phyloP scores from a whole-genome alignment of 768 basidiomycete genomes.

The Exsudoporus frostii region DNA sequence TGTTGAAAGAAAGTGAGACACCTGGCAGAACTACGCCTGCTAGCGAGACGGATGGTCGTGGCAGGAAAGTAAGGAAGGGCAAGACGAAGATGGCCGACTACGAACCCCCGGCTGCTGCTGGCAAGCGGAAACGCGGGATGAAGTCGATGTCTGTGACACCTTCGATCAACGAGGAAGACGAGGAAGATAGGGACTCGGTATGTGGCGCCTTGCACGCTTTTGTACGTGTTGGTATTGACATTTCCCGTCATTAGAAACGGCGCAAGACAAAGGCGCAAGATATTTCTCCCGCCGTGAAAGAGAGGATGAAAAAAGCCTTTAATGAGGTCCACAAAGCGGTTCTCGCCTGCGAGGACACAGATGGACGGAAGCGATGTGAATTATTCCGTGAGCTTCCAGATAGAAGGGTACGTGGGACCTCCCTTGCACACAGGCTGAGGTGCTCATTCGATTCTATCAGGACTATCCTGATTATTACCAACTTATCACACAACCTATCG shows the following conservation, averaged over 20 bases:
- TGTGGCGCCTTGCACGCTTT: slow-evolving; percentile 22
- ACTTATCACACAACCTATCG: slow-evolving; percentile 84
- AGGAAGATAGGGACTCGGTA: slow-evolving; percentile 73
- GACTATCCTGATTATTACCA: slow-evolving; percentile 93
- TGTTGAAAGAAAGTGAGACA: slow-evolving; percentile 54
- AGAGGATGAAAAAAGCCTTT: slow-evolving; percentile 83
- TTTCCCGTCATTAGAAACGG: slow-evolving; percentile 59
- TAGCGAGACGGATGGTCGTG: slow-evolving; percentile 55
- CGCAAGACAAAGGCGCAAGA: slow-evolving; percentile 72
- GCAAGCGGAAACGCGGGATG: slow-evolving; percentile 72
- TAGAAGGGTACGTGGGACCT: slow-evolving; percentile 49
- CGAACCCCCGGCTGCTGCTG: slow-evolving; percentile 39
- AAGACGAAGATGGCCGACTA: slow-evolving; percentile 59
- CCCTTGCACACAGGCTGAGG: background rate
- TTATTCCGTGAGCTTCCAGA: slow-evolving; percentile 88
- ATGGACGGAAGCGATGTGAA: slow-evolving; percentile 78
- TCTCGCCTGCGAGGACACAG: slow-evolving; percentile 63
- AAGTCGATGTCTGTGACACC: slow-evolving; percentile 79
- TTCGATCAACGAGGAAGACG: slow-evolving; percentile 68
- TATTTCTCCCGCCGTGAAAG: slow-evolving; percentile 53
- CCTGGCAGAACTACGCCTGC: slow-evolving; percentile 64
- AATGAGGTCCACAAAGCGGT: slow-evolving; percentile 75
- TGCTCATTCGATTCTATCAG: slow-evolving; percentile 36
- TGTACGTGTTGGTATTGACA: background rate
- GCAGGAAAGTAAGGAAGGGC: slow-evolving; percentile 54